phyloP scores from a whole-genome alignment of 768 basidiomycete genomes.

The Agaricus sinodeliciosus region DNA sequence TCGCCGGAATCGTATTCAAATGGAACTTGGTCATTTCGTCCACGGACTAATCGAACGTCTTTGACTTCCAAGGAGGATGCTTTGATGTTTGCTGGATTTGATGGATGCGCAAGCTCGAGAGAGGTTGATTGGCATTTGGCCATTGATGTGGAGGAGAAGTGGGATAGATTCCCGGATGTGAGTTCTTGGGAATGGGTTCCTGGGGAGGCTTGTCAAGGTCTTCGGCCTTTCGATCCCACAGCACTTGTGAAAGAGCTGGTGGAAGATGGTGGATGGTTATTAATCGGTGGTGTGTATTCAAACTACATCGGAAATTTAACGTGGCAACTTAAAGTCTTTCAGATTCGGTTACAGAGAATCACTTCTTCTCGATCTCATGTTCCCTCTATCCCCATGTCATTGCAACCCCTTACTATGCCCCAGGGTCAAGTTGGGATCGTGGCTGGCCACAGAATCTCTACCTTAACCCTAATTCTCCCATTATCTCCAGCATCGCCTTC shows the following conservation, averaged over 20 bases:
- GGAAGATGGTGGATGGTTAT: conserved; percentile 64
- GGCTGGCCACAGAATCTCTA: conserved; percentile 61
- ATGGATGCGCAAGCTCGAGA: conserved; percentile 56
- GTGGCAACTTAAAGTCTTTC: too few relatives aligned
- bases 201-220: conserved; percentile 31
- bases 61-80: conserved; percentile 36
- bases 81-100: conserved; percentile 46
- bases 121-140: conserved; percentile 63
- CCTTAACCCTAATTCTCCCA: conserved; percentile 49
- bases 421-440: conserved; percentile 49
- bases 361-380: conserved; percentile 71
- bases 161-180: conserved; percentile 46
- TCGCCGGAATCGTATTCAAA: conserved; percentile 26
- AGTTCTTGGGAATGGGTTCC: conserved; percentile 51
- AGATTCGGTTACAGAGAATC: conserved; percentile 69
- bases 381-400: conserved; percentile 59
- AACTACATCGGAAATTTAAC: not conserved
- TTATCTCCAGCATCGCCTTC: conserved; percentile 34
- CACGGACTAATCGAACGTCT: conserved; percentile 23
- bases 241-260: conserved; percentile 51
- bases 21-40: conserved; percentile 35
- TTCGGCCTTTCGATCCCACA: conserved; percentile 33
- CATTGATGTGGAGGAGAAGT: conserved; percentile 39
- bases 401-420: conserved; percentile 56
- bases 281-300: conserved; percentile 45